A percentile compares a stretch with the other conserved stretches of the same genome.
Evolutionary conservation across 2,329 filamentous ascomycete genomes (phyloP).

Genomic region (Rhinocladiella mackenziei): DNA sequence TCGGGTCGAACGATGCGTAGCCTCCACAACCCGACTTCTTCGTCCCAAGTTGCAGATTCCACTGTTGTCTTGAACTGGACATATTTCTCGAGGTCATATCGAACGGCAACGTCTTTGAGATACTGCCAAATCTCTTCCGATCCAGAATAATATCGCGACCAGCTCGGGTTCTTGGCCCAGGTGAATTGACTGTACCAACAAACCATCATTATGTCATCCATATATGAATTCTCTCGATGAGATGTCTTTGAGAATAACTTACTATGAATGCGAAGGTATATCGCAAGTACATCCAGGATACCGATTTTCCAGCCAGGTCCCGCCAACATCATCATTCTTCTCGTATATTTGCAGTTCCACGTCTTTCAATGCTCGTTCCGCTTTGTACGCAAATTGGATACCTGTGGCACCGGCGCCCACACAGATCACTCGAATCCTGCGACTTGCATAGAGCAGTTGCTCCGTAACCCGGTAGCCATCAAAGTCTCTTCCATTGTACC

Average conservation of each 20-base stretch:
- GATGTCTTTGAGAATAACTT: too few species aligned
- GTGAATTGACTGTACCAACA: slow-evolving; percentile 40
- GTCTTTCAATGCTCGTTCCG: slow-evolving; percentile 19
- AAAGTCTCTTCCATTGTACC: slow-evolving; percentile 24
- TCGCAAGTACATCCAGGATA: slow-evolving; percentile 34
- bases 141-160: slow-evolving; percentile 29
- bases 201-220: background rate
- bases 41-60: slow-evolving; percentile 26
- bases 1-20: slow-evolving; percentile 10
- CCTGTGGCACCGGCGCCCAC: slow-evolving; percentile 33
- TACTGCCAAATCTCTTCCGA: slow-evolving; percentile 32
- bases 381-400: slow-evolving; percentile 31
- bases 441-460: slow-evolving; percentile 14
- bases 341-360: slow-evolving; percentile 31
- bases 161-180: slow-evolving; percentile 43
- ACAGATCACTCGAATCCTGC: slow-evolving; percentile 23
- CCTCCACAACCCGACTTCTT: slow-evolving; percentile 18
- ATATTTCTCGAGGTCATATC: slow-evolving; percentile 30
- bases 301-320: too few species aligned
- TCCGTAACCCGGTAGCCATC: slow-evolving; percentile 22
- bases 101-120: slow-evolving; percentile 29
- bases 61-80: slow-evolving; percentile 28
- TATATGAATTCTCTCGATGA: background rate
- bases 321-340: slow-evolving; percentile 32
- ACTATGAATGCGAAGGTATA: slow-evolving; percentile 51